Evolutionary conservation across 2,329 filamentous ascomycete genomes (phyloP), one percentile per base, ranked within the genome.

Genomic region (Colletotrichum sp.): DNA sequence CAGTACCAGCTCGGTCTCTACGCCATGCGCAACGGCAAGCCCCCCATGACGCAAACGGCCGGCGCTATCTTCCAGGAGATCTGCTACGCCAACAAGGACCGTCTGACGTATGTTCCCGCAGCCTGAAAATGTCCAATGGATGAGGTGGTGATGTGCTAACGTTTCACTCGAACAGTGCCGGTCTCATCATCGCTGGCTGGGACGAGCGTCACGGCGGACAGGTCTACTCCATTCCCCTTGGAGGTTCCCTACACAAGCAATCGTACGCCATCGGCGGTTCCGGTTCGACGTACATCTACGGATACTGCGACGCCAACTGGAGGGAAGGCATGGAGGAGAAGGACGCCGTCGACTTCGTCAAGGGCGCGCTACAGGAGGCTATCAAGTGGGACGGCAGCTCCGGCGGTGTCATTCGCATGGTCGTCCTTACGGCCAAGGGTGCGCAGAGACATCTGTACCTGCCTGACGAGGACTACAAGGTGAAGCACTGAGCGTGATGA

Each of bases 361-460:
- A 98, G 88, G 94, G 93, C 64, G 93, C 97, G 36, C 88, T 99
- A 83, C 89, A 92, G 82, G 96, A 99, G 90, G 97, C 97, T 19
- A 98, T 99, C 91, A 98, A 98, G 88, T 99, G 97, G 97, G 97
- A 99, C 84, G 97, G 97, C 78, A 98, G 96, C 89, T 98, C 97
- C 5, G 97, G 97, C 79, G 97, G 97, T 88, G 97, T 99, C 76
- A 99, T 99, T 82, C 93, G 97, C 80, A 95, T 99, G 95, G 96
- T 98, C 77, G 97, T 99, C 75, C 88, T 99, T 86, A 99, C 96
- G 78, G 93, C 93, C 81, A 92, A 94, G 83, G 97, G 97, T 44
- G 96, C 96, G 8, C 93, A 97, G 86, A 92, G 97, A 87, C 97
- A 98, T 89, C 87, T 99, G 84, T 99, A 98, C 86, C 90, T 99